Base-by-base conservation (phyloP, 768 basidiomycete species). In the Rhodosporidiobolus sp. region DNA sequence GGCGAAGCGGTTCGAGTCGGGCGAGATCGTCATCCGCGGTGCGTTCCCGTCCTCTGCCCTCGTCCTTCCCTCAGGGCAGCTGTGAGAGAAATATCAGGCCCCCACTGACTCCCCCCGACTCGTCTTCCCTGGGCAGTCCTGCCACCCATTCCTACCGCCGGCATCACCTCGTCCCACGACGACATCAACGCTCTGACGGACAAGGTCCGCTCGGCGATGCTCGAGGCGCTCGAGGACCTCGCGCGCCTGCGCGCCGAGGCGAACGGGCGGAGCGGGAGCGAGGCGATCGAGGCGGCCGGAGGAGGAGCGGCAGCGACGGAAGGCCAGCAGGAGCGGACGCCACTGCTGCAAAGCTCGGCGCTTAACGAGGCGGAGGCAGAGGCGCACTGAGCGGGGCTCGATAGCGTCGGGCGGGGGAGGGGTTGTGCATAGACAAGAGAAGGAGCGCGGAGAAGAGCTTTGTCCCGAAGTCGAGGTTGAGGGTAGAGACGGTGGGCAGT, bases 1-100 rank as follows among this genome's bases (percentile, higher is more conserved):
- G 65, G 45, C 55, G 26, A 67, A 65, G 65, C 52, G 74, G 28
- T 91, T 97, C 74, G 87, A 88, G 50, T 81, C 84, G 34, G 95
- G 95, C 0, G 85, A 84, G 17, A 84, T 98, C 73, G 90, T 86
- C 79, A 85, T 98, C 75, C 87, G 87, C 85, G 91, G 96, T 92
- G 78, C 70, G 88, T 77, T 30, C 1, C 49, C 32, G 6, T 28
- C 22, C 35, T 61, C 34, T 67, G n/a, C n/a, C 3, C 58, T 55
- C 43, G 10, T 35, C 20, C 43, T 9, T 5, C 14, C 28, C 4
- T 32, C 20, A 9, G 0, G 38, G 32, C 8, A 12, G n/a, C 22
- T 16, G 24, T 5, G 4, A 6, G 46, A n/a, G 35, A 16, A 11
- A 38, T 26, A n/a, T 38, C 46, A n/a, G n/a, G n/a, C n/a, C n/a